Evolutionary conservation across 768 basidiomycete species (phyloP), one percentile per base, ranked within the genome.

Genomic region (Rhodosporidiobolus sp.): DNA sequence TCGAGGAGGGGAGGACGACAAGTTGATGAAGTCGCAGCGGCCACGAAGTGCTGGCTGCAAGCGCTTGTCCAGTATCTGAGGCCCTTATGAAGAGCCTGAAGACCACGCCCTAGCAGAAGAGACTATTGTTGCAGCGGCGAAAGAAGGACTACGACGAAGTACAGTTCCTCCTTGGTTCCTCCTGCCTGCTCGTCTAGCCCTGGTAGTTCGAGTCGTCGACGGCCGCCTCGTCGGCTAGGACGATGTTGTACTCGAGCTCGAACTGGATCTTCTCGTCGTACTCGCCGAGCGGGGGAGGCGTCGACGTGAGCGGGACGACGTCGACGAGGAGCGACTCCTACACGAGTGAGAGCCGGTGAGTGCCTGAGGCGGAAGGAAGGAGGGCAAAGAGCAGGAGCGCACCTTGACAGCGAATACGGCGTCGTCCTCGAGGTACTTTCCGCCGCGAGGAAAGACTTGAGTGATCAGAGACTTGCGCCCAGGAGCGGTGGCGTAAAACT

Each of bases 391-490:
- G 26, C 30, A 61, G 45, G 28, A 50, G 38, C 43, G 43, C 49
- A 63, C 69, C 73, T 77, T 79, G 66, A 78, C 77, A 14, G 77
- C 77, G 43, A 79, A 78, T 26, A 78, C 77, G n/a, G 76, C 65
- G 32, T 79, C 79, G 58, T 76, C 77, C 24, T 76, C 65, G 38
- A 79, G 63, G 63, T 78, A 79, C 26, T 77, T 62, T 55, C 65
- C 74, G 20, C 72, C 67, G 32, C 70, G 50, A 48, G 76, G 69
- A 45, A 76, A 79, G n/a, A 79, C 55, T 49, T 79, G 79, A 0
- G 78, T 78, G 10, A 79, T 72, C 24, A 79, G 76, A 4, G 69
- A 65, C 58, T 78, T 74, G 74, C 77, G 67, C 30, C 77, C 78
- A 0, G 53, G 52, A 0, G 75, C 76, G 24, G 69, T 38, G 49